These are phyloP conservation scores for Lentinula aciculospora DNA, from an alignment of 768 basidiomycete species.

Conservation along the genomic window DNA sequence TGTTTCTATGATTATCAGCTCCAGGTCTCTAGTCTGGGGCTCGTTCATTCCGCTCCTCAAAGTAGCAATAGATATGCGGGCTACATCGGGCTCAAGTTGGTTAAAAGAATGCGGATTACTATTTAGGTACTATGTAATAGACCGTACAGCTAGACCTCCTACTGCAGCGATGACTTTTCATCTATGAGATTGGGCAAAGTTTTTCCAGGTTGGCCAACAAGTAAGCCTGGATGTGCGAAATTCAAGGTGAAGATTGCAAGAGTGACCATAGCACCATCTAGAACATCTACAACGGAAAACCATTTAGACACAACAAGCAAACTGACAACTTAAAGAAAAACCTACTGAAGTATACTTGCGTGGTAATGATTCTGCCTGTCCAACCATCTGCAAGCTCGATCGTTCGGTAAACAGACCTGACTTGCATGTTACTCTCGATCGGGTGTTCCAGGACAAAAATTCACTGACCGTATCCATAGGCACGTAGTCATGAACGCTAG, in stretches of 20 bases:
- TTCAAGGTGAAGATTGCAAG: constrained; percentile 17
- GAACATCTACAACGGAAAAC: constrained; percentile 10
- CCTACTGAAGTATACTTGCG: constrained; percentile 33
- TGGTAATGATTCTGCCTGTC: constrained; percentile 31
- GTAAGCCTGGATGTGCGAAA: constrained; percentile 15
- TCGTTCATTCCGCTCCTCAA: not conserved
- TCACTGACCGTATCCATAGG: constrained; percentile 7
- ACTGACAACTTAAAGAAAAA: constrained; percentile 7
- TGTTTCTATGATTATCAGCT: not conserved
- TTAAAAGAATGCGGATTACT: not conserved
- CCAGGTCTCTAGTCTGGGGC: not conserved
- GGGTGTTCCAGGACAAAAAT: not conserved
- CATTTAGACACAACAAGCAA: not conserved
- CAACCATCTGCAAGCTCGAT: constrained; percentile 37
- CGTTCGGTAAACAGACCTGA: constrained; percentile 35
- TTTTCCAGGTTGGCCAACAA: not conserved
- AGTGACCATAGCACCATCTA: constrained; percentile 17
- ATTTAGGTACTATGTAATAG: not conserved
- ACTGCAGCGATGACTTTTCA: not conserved
- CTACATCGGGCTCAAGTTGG: not conserved
- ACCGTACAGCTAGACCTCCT: too few relatives aligned
- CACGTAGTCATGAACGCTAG: constrained; percentile 2
- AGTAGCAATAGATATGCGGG: not conserved
- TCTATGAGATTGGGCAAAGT: too few relatives aligned
- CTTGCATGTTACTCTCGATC: not conserved